phyloP scores from a whole-genome alignment of 2,329 filamentous ascomycete genomes.

The Aspergillus amoenus region DNA sequence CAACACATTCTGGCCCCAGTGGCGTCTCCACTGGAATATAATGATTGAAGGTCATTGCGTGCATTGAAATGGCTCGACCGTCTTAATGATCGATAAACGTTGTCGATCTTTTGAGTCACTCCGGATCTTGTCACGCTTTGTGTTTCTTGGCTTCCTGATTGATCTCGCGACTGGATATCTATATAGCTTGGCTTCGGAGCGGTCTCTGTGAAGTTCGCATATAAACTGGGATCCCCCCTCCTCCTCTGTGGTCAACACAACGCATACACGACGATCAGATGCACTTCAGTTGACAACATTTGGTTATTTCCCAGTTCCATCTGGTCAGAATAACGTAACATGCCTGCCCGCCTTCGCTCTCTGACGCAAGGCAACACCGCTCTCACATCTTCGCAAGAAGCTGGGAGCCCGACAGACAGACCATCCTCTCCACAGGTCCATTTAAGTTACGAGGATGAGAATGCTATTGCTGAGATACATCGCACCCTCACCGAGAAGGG shows the following conservation, averaged over 20 bases:
- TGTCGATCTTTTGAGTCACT: neutral
- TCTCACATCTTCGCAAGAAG: constrained; percentile 21
- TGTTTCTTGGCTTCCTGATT: constrained; percentile 23
- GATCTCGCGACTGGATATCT: constrained; percentile 9
- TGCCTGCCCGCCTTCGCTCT: constrained; percentile 30
- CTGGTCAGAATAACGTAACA: constrained; percentile 11
- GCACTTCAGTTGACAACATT: neutral
- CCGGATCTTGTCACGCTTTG: neutral
- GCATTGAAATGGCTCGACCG: neutral
- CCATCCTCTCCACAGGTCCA: constrained; percentile 26
- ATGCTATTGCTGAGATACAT: constrained; percentile 33
- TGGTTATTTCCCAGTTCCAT: neutral
- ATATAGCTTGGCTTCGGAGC: neutral
- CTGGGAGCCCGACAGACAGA: constrained; percentile 8
- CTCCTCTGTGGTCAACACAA: neutral
- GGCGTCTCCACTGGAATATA: constrained; percentile 2
- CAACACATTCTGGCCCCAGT: constrained; percentile 4
- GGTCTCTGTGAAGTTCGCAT: neutral
- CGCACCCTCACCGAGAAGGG: constrained; percentile 26
- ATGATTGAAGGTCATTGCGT: constrained; percentile 1
- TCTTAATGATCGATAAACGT: neutral
- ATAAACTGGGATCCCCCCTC: neutral
- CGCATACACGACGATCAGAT: neutral
- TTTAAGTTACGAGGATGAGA: constrained; percentile 29
- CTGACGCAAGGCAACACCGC: constrained; percentile 21